Base-by-base conservation (phyloP, 2,329 filamentous ascomycete species). In the Akanthomyces dipterigenus region DNA sequence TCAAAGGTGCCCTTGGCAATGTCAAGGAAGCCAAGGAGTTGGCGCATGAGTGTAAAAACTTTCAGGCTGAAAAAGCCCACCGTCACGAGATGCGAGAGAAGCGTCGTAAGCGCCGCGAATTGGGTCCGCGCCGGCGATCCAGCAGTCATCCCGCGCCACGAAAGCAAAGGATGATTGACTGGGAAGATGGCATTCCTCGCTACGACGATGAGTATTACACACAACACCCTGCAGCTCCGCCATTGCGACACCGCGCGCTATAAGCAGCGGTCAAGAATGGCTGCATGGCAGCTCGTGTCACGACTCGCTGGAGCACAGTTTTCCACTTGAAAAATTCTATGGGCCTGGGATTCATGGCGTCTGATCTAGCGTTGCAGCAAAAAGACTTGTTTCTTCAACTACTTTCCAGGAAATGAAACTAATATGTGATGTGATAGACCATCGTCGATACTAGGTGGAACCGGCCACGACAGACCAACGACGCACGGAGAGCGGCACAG, bases 1-100 rank as follows among this genome's bases (percentile, higher is more conserved):
- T 86, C 71, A 82, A 83, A 69, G 79, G 82, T 38, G 82, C 82
- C 66, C 65, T 85, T 48, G 77, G 75, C 18, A 82, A 84, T 69
- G 72, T 85, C 69, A 83, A 85, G 71, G 80, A 84, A 65, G 82
- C 77, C 62, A 78, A 77, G 61, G 78, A 84, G 64, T 68, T 79
- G 71, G 70, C 71, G 46, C 75, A 81, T 50, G 79, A 82, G 69
- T 73, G 78, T 68, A 76, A 71, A 60, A 73, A 79, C 63, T 85
- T 80, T 73, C 73, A 79, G 61, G 64, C 75, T 55, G 77, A 84
- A 69, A 83, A 78, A 68, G 71, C 71, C 34, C 72, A 72, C 56
- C 81, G 82, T 20, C 82, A 83, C 65, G 72, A 80, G 60, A 78
- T 67, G 66, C 77, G 82, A 45, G 72, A 72, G 50, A 65, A 68